Evolutionary conservation across 108 stramenopile genomes (phyloP), one percentile per base, ranked within the genome.

Genomic region (Cylindrotheca closterium): DNA sequence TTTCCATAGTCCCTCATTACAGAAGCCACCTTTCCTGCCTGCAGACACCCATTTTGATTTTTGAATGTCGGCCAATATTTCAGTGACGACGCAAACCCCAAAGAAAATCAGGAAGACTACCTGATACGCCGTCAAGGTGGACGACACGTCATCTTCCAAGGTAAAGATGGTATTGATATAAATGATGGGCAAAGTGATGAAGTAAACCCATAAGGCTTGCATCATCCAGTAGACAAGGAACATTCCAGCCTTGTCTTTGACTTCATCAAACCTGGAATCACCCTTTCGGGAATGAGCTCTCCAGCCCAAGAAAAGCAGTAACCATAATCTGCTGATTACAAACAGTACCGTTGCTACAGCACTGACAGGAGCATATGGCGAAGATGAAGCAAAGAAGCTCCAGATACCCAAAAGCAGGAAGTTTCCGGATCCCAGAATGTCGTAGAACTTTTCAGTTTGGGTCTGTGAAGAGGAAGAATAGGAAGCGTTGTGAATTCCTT

Each of bases 391-490:
- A 25, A 63, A 0, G 55, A 61, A 0, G 22, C 25, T 26, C 28
- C 67, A 15, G 4, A 71, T 15, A 8, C 74, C 86, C 51, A 83
- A 28, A 25, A 74, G 28, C 8, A 87, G 48, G 54, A 82, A 82
- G 57, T 87, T 87, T 24, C 74, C 37, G 1, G 82, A 82, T 18
- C 86, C 86, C n/a, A 83, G 63, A 32, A 87, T 72, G 60, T 83
- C 86, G 51, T 87, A 87, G 65, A 87, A 84, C 0, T 42, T 68
- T 61, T 87, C 86, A 5, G 86, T 87, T 59, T 79, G 75, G n/a
- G n/a, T n/a, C n/a, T n/a, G n/a, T n/a, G n/a, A n/a, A n/a, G n/a
- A n/a, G n/a, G n/a, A n/a, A n/a, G n/a, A n/a, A n/a, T n/a, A n/a
- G n/a, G n/a, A n/a, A n/a, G n/a, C n/a, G n/a, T n/a, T n/a, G n/a